Conservation (phyloP, 2,329 filamentous ascomycete species). For the Parastagonospora nodorum region DNA sequence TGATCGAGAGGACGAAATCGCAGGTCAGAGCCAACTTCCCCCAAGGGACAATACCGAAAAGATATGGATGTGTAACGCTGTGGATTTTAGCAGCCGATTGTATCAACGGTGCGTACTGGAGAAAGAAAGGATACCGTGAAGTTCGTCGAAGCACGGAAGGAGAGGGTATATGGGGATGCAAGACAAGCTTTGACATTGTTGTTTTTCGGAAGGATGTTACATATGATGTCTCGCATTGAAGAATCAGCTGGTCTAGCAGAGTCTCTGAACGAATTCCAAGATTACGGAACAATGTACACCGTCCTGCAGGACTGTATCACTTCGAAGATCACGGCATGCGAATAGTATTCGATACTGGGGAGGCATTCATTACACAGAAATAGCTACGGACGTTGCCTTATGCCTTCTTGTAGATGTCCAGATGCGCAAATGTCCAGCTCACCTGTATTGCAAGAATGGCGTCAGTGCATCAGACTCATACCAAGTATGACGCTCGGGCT, state of each 20-base stretch:
- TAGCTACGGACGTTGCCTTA: too few species aligned
- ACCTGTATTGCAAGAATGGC: too few species aligned
- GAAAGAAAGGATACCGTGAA: slow-evolving; percentile 26
- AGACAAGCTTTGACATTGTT: slow-evolving; percentile 28
- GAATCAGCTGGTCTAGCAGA: too few species aligned
- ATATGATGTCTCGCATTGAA: too few species aligned
- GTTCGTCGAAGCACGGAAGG: slow-evolving; percentile 15
- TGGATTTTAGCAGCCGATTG: slow-evolving; percentile 33
- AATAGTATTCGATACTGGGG: too few species aligned
- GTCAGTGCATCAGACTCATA: neutral
- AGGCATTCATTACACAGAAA: too few species aligned
- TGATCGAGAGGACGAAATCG: slow-evolving; percentile 7
- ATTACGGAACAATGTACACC: neutral
- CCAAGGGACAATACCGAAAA: neutral
- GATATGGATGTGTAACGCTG: slow-evolving; percentile 10
- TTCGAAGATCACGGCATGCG: too few species aligned
- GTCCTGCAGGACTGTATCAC: neutral
- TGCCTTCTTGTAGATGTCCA: too few species aligned
- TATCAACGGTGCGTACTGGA: slow-evolving; percentile 34
- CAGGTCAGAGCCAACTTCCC: neutral
- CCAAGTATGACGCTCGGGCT: neutral
- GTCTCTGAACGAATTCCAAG: neutral
- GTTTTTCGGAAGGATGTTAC: slow-evolving; percentile 22
- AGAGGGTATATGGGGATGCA: slow-evolving; percentile 24
- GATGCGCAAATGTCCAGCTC: too few species aligned